phyloP scores from a whole-genome alignment of 306 rosid genomes.

The Gastrolobium bilobum region DNA sequence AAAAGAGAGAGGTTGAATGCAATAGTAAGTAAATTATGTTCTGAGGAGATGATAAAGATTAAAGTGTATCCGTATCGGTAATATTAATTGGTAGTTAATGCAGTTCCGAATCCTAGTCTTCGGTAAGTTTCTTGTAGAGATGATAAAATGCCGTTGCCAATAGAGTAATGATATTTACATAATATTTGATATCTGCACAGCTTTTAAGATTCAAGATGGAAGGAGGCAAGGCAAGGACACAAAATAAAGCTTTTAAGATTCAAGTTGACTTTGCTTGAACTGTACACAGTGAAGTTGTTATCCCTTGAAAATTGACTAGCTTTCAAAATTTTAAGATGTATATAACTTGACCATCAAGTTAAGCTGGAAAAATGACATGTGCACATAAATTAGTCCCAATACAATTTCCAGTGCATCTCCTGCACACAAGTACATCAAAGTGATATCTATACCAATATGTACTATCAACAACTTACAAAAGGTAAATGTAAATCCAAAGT shows the following conservation, averaged over 20 bases:
- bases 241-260: not conserved
- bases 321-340: not conserved
- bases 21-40: too few relatives aligned
- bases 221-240: not conserved
- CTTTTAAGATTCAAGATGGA: too few relatives aligned
- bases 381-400: not conserved
- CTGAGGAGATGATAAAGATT: too few relatives aligned
- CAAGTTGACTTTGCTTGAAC: constrained; percentile 8
- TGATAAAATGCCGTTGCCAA: too few relatives aligned
- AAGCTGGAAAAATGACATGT: constrained; percentile 2
- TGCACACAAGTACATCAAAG: not conserved
- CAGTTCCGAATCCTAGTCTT: too few relatives aligned
- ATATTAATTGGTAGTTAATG: too few relatives aligned
- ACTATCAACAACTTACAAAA: not conserved
- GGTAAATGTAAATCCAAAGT: constrained; percentile 40
- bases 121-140: too few relatives aligned
- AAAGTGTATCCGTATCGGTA: too few relatives aligned
- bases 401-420: constrained; percentile 8
- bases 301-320: not conserved
- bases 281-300: not conserved
- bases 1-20: too few relatives aligned
- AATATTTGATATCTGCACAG: too few relatives aligned
- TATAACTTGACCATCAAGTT: not conserved
- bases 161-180: too few relatives aligned
- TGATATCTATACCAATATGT: constrained; percentile 5